phyloP scores from a whole-genome alignment of 192 early-diverging fungal genomes.

The Phlyctochytrium bullatum region DNA sequence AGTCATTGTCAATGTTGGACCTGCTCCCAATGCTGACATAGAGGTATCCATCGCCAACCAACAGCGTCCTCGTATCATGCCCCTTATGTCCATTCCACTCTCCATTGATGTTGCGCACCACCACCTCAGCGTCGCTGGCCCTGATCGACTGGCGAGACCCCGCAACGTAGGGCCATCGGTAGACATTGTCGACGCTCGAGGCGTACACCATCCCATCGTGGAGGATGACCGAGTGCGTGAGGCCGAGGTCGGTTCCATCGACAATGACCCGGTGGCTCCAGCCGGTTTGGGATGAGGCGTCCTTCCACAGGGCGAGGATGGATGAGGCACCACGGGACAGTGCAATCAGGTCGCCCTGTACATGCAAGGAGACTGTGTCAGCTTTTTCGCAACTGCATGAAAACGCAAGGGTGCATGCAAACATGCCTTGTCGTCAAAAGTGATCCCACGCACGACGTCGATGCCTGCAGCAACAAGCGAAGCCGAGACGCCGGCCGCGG shows the following conservation, averaged over 20 bases:
- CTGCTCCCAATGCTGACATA: conserved; percentile 33
- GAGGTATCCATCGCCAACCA: conserved; percentile 20
- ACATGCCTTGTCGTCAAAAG: no score
- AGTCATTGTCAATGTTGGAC: conserved; percentile 34
- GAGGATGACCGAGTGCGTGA: conserved; percentile 32
- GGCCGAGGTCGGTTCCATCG: conserved; percentile 15
- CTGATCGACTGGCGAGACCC: background rate
- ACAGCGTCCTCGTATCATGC: conserved; percentile 34
- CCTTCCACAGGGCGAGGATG: background rate
- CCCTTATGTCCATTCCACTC: conserved; percentile 13
- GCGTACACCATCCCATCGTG: conserved; percentile 30
- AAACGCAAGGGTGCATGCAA: no score
- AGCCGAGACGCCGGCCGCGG: no score
- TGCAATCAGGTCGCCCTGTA: conserved; percentile 1
- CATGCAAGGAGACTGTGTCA: background rate
- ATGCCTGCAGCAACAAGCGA: no score
- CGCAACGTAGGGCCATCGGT: conserved; percentile 23
- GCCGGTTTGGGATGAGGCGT: background rate
- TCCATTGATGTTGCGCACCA: conserved; percentile 38
- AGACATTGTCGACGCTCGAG: conserved; percentile 21
- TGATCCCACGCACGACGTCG: no score
- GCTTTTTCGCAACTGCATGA: no score
- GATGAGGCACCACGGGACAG: background rate
- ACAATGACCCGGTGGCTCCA: conserved; percentile 8
- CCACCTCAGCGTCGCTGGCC: background rate